Conservation (phyloP, 306 rosid genomes). For the Acacia acuminata region DNA sequence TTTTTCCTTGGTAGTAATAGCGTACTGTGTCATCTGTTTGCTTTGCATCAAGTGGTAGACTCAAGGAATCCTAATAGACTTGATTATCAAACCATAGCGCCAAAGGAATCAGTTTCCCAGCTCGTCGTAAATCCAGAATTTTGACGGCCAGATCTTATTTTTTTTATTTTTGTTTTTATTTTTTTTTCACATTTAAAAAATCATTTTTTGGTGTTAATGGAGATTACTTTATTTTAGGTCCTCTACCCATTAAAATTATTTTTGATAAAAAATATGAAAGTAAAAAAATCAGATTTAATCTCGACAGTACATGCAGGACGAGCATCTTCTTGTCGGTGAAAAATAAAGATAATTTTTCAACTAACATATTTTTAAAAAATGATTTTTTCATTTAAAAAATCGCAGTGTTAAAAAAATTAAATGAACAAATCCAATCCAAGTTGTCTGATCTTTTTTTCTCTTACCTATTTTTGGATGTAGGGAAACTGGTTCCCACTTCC, state of each 20-base stretch:
- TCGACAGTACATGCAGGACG: constrained; percentile 51
- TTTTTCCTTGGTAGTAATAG: constrained; percentile 1
- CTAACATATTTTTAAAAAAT: too few relatives aligned
- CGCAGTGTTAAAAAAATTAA: constrained; percentile 23
- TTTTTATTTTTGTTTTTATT: too few relatives aligned
- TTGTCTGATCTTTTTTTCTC: constrained; percentile 1
- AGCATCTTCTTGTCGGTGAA: constrained; percentile 53
- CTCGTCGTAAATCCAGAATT: too few relatives aligned
- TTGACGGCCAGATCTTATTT: too few relatives aligned
- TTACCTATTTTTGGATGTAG: not conserved
- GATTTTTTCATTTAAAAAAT: too few relatives aligned
- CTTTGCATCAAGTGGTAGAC: constrained; percentile 67
- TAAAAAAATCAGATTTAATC: too few relatives aligned
- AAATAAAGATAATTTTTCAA: too few relatives aligned
- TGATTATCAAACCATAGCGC: constrained; percentile 26
- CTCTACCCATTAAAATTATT: too few relatives aligned
- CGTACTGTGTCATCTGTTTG: constrained; percentile 40
- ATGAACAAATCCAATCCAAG: constrained; percentile 2
- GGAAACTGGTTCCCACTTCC: constrained; percentile 21
- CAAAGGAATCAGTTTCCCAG: not conserved
- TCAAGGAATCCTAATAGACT: constrained; percentile 46
- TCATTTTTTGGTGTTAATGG: too few relatives aligned
- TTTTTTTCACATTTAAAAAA: too few relatives aligned
- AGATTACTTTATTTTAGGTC: too few relatives aligned
- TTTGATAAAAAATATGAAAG: too few relatives aligned